Evolutionary conservation across 371 early-diverging fungal species (phyloP).

Genomic region (Mucor velutinosus): DNA sequence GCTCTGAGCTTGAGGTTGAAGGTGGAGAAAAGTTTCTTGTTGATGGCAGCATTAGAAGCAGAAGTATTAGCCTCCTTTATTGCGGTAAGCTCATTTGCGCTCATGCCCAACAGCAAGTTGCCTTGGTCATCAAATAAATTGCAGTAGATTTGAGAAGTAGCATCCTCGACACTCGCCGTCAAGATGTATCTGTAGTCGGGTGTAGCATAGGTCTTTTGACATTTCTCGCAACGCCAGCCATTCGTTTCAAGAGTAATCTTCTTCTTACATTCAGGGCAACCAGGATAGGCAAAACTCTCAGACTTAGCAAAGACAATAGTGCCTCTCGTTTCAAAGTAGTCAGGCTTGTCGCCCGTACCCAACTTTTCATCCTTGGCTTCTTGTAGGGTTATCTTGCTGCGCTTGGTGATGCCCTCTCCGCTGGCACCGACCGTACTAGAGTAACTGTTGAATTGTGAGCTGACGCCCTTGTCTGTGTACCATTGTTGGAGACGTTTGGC

Average conservation of each 20-base stretch:
- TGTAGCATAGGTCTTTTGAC: constrained; percentile 62
- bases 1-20: constrained; percentile 77
- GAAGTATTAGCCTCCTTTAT: constrained; percentile 50
- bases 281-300: constrained; percentile 79
- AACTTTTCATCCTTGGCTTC: constrained; percentile 70
- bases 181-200: constrained; percentile 88
- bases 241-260: constrained; percentile 76
- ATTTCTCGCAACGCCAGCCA: constrained; percentile 96
- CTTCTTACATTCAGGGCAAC: constrained; percentile 93
- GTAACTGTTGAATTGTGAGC: constrained; percentile 35
- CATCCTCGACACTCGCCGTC: constrained; percentile 73
- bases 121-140: constrained; percentile 88
- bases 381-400: constrained; percentile 59
- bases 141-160: constrained; percentile 81
- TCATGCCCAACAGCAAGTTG: constrained; percentile 62
- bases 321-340: constrained; percentile 70
- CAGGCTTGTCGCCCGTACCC: constrained; percentile 63
- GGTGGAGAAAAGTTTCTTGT: constrained; percentile 57
- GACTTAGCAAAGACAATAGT: constrained; percentile 65
- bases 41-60: constrained; percentile 46
- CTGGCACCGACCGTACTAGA: constrained; percentile 30
- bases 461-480: constrained; percentile 58
- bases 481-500: constrained; percentile 84
- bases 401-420: constrained; percentile 16
- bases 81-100: constrained; percentile 70